Evolutionary conservation across 257 asterid genomes (phyloP), one percentile per base, ranked within the genome.

Genomic region (Linaria vulgaris): DNA sequence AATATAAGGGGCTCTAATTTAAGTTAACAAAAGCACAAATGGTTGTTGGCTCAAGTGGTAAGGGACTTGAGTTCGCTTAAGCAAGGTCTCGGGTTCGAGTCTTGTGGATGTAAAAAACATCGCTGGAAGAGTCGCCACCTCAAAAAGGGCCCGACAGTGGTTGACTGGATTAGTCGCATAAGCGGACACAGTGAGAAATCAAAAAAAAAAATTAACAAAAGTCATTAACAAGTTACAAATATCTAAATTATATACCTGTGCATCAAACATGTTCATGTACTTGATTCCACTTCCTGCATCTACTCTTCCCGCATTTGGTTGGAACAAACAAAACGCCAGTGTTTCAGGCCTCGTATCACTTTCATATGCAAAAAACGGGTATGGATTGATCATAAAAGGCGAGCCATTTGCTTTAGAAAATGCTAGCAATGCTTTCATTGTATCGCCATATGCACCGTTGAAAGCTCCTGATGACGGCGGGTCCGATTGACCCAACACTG

Each of bases 201-300:
- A 27, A 6, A 27, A 3, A 27, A 27, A 6, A 27, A 17, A 51
- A 19, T 21, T 54, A 22, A 4, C 5, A 34, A 34, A 1, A 34
- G 41, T 34, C 9, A 34, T 4, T 11, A 34, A 34, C 10, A 1
- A 34, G 5, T 34, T 1, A 3, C 10, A 4, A 3, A 34, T 34
- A 34, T 34, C 41, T 34, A 34, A 59, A 41, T 16, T 20, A 25
- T 41, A 24, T 62, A 91, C 98, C 97, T 92, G 99, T 12, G 99
- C 97, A 72, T 92, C 99, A 66, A 90, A 92, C 99, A 92, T 92
- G 94, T 92, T 92, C 97, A 83, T 85, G 79, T 92, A 92, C 74
- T 85, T 89, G 60, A 85, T 89, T 63, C 96, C 88, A 6, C 72
- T 73, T 50, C 82, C 79, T 0, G 95, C 43, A 73, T 92, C 99